Conservation (phyloP, 75 land plant genomes). For the Pinus tabuliformis region DNA sequence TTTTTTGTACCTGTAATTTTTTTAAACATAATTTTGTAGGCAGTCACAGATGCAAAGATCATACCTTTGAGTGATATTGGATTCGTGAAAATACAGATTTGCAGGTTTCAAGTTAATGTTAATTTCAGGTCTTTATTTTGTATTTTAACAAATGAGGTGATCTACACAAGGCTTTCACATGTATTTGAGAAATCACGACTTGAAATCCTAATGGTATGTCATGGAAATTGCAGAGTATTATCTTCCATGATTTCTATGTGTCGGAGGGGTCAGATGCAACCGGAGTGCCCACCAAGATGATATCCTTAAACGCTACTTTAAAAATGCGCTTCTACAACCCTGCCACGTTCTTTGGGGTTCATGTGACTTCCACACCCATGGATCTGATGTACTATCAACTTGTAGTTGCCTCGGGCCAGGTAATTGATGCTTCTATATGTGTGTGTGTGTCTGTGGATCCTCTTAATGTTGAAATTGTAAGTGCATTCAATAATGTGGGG, state of each 20-base stretch:
- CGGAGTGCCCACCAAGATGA: conserved; percentile 82
- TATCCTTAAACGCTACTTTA: conserved; percentile 72
- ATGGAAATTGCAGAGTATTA: conserved; percentile 53
- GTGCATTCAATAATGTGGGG: background rate
- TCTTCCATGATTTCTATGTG: conserved; percentile 52
- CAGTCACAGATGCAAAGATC: background rate
- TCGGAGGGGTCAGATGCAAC: conserved; percentile 67
- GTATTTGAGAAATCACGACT: background rate
- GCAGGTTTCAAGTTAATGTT: background rate
- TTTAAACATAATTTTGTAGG: background rate
- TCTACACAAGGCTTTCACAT: background rate
- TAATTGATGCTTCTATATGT: conserved; percentile 13
- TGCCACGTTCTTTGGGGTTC: conserved; percentile 80
- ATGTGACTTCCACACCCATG: conserved; percentile 61
- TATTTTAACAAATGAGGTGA: background rate
- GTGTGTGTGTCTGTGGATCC: background rate
- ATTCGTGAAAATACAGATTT: background rate
- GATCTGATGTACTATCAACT: conserved; percentile 62
- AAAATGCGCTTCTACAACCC: conserved; percentile 54
- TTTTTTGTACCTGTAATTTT: background rate
- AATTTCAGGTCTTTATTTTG: background rate
- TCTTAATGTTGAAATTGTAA: background rate
- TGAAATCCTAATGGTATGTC: background rate
- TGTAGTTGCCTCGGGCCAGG: conserved; percentile 67
- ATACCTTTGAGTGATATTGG: background rate